These are phyloP conservation scores for Wickerhamiella slavikovae DNA, from an alignment of 805 yeast genomes.

Conservation along the genomic window DNA sequence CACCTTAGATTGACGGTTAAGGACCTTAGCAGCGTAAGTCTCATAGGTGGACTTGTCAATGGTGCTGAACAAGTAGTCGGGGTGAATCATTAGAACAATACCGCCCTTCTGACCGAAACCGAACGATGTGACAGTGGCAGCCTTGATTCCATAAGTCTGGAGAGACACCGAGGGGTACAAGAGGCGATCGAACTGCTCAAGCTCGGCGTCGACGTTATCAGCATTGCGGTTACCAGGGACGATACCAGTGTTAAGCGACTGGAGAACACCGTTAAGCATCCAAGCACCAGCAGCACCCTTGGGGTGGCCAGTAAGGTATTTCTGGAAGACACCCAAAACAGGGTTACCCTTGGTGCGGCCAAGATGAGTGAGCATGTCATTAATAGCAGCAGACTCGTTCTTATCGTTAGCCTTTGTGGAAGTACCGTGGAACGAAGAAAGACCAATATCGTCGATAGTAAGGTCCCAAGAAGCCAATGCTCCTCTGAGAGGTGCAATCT, in stretches of 20 bases:
- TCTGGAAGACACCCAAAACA: slow-evolving; percentile 94
- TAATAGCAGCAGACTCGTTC: slow-evolving; percentile 85
- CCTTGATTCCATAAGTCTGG: slow-evolving; percentile 93
- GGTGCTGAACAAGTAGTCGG: slow-evolving; percentile 80
- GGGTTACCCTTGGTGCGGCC: slow-evolving; percentile 98
- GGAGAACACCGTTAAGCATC: slow-evolving; percentile 98
- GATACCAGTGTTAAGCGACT: slow-evolving; percentile 74
- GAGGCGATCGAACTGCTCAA: slow-evolving; percentile 72
- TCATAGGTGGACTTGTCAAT: slow-evolving; percentile 54
- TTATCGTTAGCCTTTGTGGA: slow-evolving; percentile 97
- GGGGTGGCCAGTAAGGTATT: slow-evolving; percentile 97
- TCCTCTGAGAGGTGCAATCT: slow-evolving; percentile 94
- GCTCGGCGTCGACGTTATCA: slow-evolving; percentile 71
- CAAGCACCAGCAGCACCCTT: slow-evolving; percentile 99
- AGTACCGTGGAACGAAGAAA: slow-evolving; percentile 98
- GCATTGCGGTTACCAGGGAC: slow-evolving; percentile 99
- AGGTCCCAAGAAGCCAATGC: slow-evolving; percentile 86
- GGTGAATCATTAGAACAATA: slow-evolving; percentile 76
- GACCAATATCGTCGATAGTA: slow-evolving; percentile 85
- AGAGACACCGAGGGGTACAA: slow-evolving; percentile 86
- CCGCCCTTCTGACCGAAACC: slow-evolving; percentile 99
- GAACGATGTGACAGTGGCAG: slow-evolving; percentile 89
- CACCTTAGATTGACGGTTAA: slow-evolving; percentile 67
- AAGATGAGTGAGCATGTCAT: slow-evolving; percentile 81
- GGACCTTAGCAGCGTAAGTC: slow-evolving; percentile 48